Evolutionary conservation across 805 yeast genomes (phyloP).

Genomic region (Teunomyces atbi): DNA sequence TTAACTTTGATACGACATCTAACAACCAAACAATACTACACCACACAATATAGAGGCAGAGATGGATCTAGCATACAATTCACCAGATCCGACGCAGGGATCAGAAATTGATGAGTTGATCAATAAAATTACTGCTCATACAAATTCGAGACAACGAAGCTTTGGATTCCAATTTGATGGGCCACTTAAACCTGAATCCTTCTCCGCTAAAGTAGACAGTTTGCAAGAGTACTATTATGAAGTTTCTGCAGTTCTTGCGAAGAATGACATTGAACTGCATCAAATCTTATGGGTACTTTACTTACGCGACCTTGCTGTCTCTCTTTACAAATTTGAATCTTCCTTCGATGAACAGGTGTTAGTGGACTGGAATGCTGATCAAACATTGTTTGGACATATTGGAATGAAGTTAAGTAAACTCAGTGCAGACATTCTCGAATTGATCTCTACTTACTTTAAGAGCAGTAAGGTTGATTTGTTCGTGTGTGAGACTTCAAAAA

Average conservation of each 20-base stretch:
- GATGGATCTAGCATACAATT: slow-evolving; percentile 1
- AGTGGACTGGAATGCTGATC: not conserved
- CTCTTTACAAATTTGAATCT: not conserved
- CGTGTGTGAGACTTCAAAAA: not conserved
- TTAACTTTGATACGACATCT: not conserved
- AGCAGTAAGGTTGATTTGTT: not conserved
- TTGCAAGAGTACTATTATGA: slow-evolving; percentile 19
- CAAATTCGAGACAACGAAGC: not conserved
- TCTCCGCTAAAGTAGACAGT: slow-evolving; percentile 13
- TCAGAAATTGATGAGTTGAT: not conserved
- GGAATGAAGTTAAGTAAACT: slow-evolving; percentile 11
- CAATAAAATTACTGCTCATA: not conserved
- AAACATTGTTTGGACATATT: slow-evolving; percentile 3
- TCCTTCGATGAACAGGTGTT: not conserved
- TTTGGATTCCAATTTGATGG: slow-evolving; percentile 1
- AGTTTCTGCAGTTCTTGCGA: slow-evolving; percentile 10
- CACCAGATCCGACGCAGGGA: not conserved
- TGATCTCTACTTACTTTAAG: not conserved
- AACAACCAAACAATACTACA: not conserved
- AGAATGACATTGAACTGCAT: slow-evolving; percentile 12
- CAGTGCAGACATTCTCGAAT: slow-evolving; percentile 6
- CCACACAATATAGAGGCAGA: not conserved
- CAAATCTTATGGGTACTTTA: slow-evolving; percentile 20
- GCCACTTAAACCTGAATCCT: slow-evolving; percentile 9
- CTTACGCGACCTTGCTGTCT: slow-evolving; percentile 9